A percentile compares a stretch with the other conserved stretches of the same genome.
phyloP scores from a whole-genome alignment of 2,329 filamentous ascomycete species.

The Paraphoma chrysanthemicola region DNA sequence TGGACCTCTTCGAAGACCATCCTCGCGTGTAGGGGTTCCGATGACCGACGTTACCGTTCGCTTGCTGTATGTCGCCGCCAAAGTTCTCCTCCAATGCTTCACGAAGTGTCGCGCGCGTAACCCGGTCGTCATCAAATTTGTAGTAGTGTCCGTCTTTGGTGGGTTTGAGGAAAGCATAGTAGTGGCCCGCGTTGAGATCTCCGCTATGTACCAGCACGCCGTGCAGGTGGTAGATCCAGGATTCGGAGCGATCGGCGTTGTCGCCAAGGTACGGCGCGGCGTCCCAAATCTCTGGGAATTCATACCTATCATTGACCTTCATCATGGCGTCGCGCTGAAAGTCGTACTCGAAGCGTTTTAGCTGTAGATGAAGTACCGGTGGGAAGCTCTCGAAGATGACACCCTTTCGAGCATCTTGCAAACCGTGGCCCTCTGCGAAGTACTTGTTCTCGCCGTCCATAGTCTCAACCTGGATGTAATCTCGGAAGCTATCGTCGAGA shows the following conservation, averaged over 20 bases:
- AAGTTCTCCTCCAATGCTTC: slow-evolving; percentile 97
- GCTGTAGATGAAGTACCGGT: slow-evolving; percentile 89
- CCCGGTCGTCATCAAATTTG: slow-evolving; percentile 95
- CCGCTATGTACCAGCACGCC: slow-evolving; percentile 96
- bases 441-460: slow-evolving; percentile 99
- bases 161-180: slow-evolving; percentile 94
- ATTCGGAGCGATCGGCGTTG: slow-evolving; percentile 83
- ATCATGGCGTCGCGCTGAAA: slow-evolving; percentile 96
- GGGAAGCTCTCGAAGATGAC: slow-evolving; percentile 97
- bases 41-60: slow-evolving; percentile 63
- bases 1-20: slow-evolving; percentile 70
- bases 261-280: slow-evolving; percentile 86
- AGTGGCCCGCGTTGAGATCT: slow-evolving; percentile 95
- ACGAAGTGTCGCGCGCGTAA: slow-evolving; percentile 89
- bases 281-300: slow-evolving; percentile 85
- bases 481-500: slow-evolving; percentile 90
- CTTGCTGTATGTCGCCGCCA: slow-evolving; percentile 79
- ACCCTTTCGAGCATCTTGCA: slow-evolving; percentile 96
- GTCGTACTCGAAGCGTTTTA: slow-evolving; percentile 98
- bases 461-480: slow-evolving; percentile 96
- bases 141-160: slow-evolving; percentile 94
- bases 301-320: slow-evolving; percentile 95
- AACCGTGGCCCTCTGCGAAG: slow-evolving; percentile 86
- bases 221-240: slow-evolving; percentile 91
- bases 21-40: slow-evolving; percentile 70